Conservation (phyloP, 2,329 filamentous ascomycete genomes). For the Cladobotryum protrusum region DNA sequence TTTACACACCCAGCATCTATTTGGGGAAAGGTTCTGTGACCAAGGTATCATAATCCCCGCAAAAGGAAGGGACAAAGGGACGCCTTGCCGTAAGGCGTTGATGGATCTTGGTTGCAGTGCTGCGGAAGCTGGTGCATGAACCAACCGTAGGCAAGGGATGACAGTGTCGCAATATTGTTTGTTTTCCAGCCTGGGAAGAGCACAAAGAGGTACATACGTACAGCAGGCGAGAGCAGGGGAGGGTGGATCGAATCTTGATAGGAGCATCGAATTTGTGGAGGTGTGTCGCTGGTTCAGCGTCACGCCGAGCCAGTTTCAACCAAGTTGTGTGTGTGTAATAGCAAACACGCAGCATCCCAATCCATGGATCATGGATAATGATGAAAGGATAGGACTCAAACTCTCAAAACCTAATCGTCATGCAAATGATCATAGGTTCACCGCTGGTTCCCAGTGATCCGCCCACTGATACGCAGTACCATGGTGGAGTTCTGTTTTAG, state of each 20-base stretch:
- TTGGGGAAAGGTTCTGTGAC: no score
- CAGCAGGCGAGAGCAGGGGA: neutral
- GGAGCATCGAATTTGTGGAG: neutral
- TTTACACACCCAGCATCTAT: no score
- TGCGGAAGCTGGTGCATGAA: neutral
- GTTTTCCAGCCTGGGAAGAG: neutral
- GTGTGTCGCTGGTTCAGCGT: no score
- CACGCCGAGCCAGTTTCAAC: no score
- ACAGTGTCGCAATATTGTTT: neutral
- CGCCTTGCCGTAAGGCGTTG: no score
- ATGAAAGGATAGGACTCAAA: neutral
- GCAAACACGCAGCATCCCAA: neutral
- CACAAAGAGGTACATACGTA: no score
- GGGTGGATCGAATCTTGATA: neutral
- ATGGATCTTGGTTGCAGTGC: neutral
- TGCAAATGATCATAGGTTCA: conserved; percentile 8
- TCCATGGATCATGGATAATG: neutral
- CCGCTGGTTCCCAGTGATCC: conserved; percentile 8
- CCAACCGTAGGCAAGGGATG: conserved; percentile 5
- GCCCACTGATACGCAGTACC: conserved; percentile 10
- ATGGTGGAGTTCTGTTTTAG: conserved; percentile 3
- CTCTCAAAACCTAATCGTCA: neutral
- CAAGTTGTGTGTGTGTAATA: no score
- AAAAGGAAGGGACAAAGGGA: no score
- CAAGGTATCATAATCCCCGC: no score